A percentile compares a stretch with the other conserved stretches of the same genome.
Evolutionary conservation across 2,329 filamentous ascomycete genomes (phyloP).

Genomic region (Aspergillus sp.): DNA sequence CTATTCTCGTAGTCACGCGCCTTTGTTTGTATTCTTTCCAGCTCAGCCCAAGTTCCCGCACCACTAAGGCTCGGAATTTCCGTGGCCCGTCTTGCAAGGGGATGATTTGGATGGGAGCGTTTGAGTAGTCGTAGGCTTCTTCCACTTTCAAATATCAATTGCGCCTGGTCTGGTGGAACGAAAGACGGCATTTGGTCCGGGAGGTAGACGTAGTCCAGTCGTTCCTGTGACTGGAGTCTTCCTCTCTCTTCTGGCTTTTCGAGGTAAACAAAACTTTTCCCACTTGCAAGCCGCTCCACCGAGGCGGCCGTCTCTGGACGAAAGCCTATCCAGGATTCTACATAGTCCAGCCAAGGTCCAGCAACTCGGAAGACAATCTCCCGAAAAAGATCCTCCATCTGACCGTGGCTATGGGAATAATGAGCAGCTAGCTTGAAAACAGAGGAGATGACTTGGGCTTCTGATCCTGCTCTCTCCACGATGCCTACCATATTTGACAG

Average conservation of each 20-base stretch:
- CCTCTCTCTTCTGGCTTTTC: conserved; percentile 65
- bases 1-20: conserved; percentile 52
- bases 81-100: conserved; percentile 59
- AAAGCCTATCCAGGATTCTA: conserved; percentile 77
- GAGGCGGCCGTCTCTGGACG: conserved; percentile 61
- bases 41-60: conserved; percentile 73
- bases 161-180: conserved; percentile 70
- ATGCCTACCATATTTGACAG: conserved; percentile 44
- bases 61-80: conserved; percentile 66
- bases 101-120: conserved; percentile 71
- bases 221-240: conserved; percentile 61
- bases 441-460: conserved; percentile 65
- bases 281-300: conserved; percentile 53
- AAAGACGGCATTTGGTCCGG: conserved; percentile 70
- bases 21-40: conserved; percentile 65
- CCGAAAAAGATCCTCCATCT: conserved; percentile 67
- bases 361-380: conserved; percentile 69
- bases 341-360: conserved; percentile 68
- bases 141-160: conserved; percentile 77
- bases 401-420: conserved; percentile 66
- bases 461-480: conserved; percentile 56
- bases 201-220: conserved; percentile 60
- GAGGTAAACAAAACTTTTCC: conserved; percentile 65
- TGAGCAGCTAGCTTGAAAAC: conserved; percentile 66
- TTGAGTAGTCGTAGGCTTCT: conserved; percentile 75